Base-by-base conservation (phyloP, 306 rosid species). In the Malus orientalis region DNA sequence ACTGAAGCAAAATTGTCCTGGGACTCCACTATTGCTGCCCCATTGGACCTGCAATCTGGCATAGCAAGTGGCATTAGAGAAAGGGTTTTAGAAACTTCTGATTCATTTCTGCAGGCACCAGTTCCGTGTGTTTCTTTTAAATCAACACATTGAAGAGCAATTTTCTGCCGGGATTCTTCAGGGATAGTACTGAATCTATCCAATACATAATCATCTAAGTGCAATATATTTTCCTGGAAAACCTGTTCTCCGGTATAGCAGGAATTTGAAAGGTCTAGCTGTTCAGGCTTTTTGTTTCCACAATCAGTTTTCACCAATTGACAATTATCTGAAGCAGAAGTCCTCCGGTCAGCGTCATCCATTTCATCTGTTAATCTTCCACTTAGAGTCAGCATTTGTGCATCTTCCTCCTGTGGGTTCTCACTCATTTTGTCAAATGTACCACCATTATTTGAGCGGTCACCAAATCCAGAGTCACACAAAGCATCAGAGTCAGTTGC, bases 341-440 rank as follows among this genome's bases (percentile, higher is more conserved):
- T 64, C 67, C 77, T 78, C 75, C 30, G 74, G 30, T 70, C 44
- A 70, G 53, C 58, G 58, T 79, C 80, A 29, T 47, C 76, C 85
- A 84, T 74, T 78, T 67, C 60, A 73, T 63, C 65, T 63, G 80
- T 36, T 67, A 75, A 54, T 76, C 44, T 77, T 23, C 58, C 74
- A n/a, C 54, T 79, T 23, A 76, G 45, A 23, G 72, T 81, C 63
- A 72, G 79, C 62, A 42, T 55, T 32, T 40, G 76, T 81, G 65
- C 80, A 84, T 85, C 85, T 77, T 73, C 79, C 66, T 65, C 84
- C 77, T n/a, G 69, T 40, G 60, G 36, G 14, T 60, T 64, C 38
- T 32, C 47, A 16, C 76, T 64, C 72, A 44, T 16, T 54, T 23
- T 81, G 77, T 71, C 76, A 67, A 66, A 74, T 58, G 66, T 78